A percentile compares a stretch with the other conserved stretches of the same genome.
phyloP scores from a whole-genome alignment of 192 early-diverging fungal species.

The Coemansia sp. region DNA sequence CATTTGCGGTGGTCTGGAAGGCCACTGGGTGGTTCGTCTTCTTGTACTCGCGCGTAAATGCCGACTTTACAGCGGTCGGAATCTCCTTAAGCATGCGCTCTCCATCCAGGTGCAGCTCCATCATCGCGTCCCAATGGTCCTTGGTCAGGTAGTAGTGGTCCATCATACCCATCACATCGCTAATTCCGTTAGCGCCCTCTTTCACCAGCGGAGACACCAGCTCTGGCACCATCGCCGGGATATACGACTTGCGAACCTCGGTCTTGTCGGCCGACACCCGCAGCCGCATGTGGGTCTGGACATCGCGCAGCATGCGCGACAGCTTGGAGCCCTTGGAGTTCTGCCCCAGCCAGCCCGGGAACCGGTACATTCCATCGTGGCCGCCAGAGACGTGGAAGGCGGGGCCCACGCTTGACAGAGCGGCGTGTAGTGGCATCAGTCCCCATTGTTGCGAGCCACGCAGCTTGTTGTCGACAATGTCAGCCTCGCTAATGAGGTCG shows the following conservation, averaged over 20 bases:
- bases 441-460: constrained; percentile 86
- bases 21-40: constrained; percentile 36
- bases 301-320: constrained; percentile 68
- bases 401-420: constrained; percentile 82
- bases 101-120: constrained; percentile 73
- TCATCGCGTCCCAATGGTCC: constrained; percentile 84
- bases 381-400: constrained; percentile 76
- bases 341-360: constrained; percentile 82
- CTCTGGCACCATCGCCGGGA: constrained; percentile 62
- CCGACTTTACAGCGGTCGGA: constrained; percentile 63
- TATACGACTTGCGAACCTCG: constrained; percentile 82
- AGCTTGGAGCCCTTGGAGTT: constrained; percentile 78
- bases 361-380: constrained; percentile 39
- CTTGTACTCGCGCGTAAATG: constrained; percentile 76
- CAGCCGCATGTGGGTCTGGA: constrained; percentile 86
- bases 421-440: constrained; percentile 84
- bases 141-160: constrained; percentile 88
- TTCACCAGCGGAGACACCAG: constrained; percentile 33
- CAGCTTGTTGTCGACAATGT: constrained; percentile 74
- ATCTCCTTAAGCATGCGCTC: constrained; percentile 57
- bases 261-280: constrained; percentile 78
- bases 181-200: constrained; percentile 58
- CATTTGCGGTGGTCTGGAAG: constrained; percentile 18
- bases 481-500: constrained; percentile 79
- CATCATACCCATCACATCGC: constrained; percentile 78